phyloP scores from a whole-genome alignment of 805 yeast genomes.

The Myxozyma melibiosi region DNA sequence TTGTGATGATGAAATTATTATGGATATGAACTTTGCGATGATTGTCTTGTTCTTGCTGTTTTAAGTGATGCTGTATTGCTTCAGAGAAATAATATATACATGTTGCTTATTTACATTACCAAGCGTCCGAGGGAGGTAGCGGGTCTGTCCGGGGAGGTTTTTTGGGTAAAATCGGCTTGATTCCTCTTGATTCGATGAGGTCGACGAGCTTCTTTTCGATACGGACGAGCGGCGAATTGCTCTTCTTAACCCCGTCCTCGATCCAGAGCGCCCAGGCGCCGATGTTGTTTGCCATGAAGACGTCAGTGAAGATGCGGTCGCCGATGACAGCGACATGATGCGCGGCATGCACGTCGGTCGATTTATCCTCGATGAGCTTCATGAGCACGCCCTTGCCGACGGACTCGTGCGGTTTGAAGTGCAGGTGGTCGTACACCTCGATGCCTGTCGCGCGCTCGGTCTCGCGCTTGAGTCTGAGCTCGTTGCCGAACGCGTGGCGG shows the following conservation, averaged over 20 bases:
- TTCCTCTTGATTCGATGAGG: neutral
- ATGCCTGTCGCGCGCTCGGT: constrained; percentile 36
- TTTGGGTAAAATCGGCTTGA: neutral
- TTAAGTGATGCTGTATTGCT: neutral
- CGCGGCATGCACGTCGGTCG: constrained; percentile 53
- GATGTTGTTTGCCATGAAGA: constrained; percentile 92
- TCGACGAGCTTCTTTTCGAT: neutral
- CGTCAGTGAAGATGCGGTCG: constrained; percentile 87
- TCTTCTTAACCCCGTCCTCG: constrained; percentile 65
- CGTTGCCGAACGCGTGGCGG: constrained; percentile 8
- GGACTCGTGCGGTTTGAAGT: constrained; percentile 42
- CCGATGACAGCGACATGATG: constrained; percentile 83
- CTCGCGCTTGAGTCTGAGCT: constrained; percentile 6
- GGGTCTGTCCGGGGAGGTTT: neutral
- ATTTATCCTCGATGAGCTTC: constrained; percentile 50
- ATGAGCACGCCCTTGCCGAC: constrained; percentile 61
- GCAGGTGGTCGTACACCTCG: constrained; percentile 41
- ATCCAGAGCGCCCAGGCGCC: constrained; percentile 86
- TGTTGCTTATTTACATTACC: neutral
- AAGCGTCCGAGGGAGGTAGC: constrained; percentile 8
- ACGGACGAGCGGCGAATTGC: neutral
- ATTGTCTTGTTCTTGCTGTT: too few species aligned
- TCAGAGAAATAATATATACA: neutral
- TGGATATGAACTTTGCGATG: too few species aligned
- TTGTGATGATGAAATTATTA: too few species aligned